These are phyloP conservation scores for Penicillium canariense DNA, from an alignment of 495 filamentous ascomycete genomes.

Conservation along the genomic window DNA sequence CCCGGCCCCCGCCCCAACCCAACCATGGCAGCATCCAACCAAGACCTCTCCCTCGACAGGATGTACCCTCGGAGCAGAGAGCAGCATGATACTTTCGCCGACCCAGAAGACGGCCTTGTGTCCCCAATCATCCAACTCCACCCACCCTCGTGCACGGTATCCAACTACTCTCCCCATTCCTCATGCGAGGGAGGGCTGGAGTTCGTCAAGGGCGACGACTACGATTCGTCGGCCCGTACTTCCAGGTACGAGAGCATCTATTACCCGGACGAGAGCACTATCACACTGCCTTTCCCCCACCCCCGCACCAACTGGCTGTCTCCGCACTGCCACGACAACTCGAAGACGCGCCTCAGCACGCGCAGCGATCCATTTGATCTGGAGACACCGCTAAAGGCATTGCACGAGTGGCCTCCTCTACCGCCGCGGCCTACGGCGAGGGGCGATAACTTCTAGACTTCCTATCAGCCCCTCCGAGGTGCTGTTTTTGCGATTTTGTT, in stretches of 20 bases:
- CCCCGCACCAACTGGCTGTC: not conserved
- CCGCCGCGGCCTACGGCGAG: constrained; percentile 2
- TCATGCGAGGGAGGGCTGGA: constrained; percentile 8
- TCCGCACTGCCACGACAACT: too few relatives aligned
- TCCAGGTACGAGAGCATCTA: constrained; percentile 10
- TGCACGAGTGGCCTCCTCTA: constrained; percentile 14
- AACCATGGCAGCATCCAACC: constrained; percentile 7
- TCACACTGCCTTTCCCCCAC: constrained; percentile 14
- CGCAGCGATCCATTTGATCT: constrained; percentile 68
- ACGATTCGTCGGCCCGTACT: not conserved
- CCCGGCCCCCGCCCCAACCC: not conserved
- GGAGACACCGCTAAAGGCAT: constrained; percentile 42
- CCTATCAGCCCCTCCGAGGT: not conserved
- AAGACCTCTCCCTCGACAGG: constrained; percentile 5
- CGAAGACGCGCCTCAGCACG: constrained; percentile 20
- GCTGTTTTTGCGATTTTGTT: not conserved
- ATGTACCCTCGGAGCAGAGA: constrained; percentile 3
- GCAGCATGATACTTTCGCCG: not conserved
- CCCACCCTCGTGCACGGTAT: constrained; percentile 17
- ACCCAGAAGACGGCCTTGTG: constrained; percentile 7
- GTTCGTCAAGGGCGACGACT: not conserved
- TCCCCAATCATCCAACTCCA: constrained; percentile 9
- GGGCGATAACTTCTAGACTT: not conserved
- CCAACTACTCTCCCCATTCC: constrained; percentile 21
- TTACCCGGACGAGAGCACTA: constrained; percentile 20